A percentile compares a stretch with the other conserved stretches of the same genome.
Conservation (phyloP, 345 rosid genomes). For the Clausena lansium region DNA sequence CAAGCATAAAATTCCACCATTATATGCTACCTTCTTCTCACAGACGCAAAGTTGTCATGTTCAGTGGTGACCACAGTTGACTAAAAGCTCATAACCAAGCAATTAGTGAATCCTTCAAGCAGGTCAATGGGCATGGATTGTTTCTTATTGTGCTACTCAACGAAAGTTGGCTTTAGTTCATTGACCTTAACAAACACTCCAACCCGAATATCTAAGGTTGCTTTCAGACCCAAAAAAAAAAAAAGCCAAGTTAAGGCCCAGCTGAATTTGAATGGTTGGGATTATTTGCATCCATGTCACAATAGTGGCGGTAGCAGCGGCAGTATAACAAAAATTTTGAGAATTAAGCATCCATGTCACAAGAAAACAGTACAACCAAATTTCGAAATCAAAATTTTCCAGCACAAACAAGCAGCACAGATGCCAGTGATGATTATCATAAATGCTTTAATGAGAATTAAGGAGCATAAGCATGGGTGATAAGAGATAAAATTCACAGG, state of each 20-base stretch:
- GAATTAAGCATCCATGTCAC: background rate
- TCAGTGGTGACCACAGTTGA: background rate
- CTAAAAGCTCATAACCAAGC: background rate
- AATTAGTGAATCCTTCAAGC: background rate
- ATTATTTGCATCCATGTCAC: background rate
- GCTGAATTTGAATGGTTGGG: background rate
- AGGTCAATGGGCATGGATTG: background rate
- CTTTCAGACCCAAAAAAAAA: too few relatives aligned
- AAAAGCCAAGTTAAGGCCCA: background rate
- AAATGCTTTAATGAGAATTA: conserved; percentile 4
- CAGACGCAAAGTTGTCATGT: background rate
- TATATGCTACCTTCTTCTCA: background rate
- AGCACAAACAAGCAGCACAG: background rate
- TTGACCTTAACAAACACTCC: background rate
- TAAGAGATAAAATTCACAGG: background rate
- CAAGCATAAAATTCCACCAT: background rate
- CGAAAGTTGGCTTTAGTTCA: background rate
- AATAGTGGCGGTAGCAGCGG: background rate
- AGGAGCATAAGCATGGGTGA: background rate
- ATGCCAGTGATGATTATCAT: background rate
- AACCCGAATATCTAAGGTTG: too few relatives aligned
- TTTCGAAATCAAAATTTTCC: background rate
- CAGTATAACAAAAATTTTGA: background rate
- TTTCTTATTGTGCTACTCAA: background rate
- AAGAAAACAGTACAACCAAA: conserved; percentile 2